Conservation (phyloP, 2,329 filamentous ascomycete species). For the Alternaria triticimaculans region DNA sequence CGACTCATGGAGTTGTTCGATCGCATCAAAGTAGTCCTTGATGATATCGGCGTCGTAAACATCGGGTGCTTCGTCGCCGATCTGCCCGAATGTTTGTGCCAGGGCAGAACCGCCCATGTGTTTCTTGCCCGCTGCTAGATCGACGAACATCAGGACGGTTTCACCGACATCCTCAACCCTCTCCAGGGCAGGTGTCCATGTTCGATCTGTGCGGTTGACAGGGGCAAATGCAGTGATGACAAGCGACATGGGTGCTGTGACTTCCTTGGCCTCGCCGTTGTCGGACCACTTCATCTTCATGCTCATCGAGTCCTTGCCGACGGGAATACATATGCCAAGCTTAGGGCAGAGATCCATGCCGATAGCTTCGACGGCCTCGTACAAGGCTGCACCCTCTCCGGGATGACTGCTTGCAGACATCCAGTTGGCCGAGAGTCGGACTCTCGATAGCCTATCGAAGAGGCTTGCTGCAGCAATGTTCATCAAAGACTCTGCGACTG, state of each 20-base stretch:
- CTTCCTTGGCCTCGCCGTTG: slow-evolving; percentile 74
- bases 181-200: slow-evolving; percentile 91
- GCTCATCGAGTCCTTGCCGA: slow-evolving; percentile 97
- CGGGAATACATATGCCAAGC: slow-evolving; percentile 91
- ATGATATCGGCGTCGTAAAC: slow-evolving; percentile 81
- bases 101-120: slow-evolving; percentile 89
- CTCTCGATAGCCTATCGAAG: slow-evolving; percentile 74
- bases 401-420: slow-evolving; percentile 96
- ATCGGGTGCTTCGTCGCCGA: slow-evolving; percentile 86
- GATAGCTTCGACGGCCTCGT: slow-evolving; percentile 91
- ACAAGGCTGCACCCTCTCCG: slow-evolving; percentile 89
- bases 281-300: slow-evolving; percentile 94
- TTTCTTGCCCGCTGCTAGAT: slow-evolving; percentile 81
- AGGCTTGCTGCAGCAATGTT: slow-evolving; percentile 85
- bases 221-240: slow-evolving; percentile 90
- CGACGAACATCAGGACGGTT: slow-evolving; percentile 86
- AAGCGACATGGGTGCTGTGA: slow-evolving; percentile 89
- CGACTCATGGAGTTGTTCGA: slow-evolving; percentile 70
- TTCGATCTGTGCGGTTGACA: slow-evolving; percentile 80
- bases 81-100: slow-evolving; percentile 84
- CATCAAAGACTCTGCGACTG: slow-evolving; percentile 90
- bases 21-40: slow-evolving; percentile 89
- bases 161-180: slow-evolving; percentile 87
- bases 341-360: slow-evolving; percentile 90
- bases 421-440: slow-evolving; percentile 96